Base-by-base conservation (phyloP, 225 moss, liverwort and hornwort genomes). In the Pleurozium schreberi region DNA sequence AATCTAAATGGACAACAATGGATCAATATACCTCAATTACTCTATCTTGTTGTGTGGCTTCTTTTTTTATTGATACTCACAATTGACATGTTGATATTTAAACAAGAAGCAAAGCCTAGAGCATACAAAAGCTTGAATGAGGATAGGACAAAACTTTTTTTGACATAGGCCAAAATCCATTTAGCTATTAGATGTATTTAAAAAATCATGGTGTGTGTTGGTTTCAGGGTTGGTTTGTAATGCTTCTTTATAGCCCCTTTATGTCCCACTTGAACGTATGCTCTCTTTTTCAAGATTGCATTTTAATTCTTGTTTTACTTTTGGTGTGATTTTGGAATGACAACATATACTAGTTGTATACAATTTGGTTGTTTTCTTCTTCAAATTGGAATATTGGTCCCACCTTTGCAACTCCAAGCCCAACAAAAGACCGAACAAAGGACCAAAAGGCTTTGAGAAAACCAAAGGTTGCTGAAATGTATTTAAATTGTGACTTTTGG, bases 51-150 rank as follows among this genome's bases (percentile, higher is more conserved):
- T 33, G n/a, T 20, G 0, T 42, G 15, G 3, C 27, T 15, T 70
- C 27, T 1, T 43, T 70, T 3, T 1, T 47, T 49, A 75, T 49
- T 50, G 20, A 11, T 75, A 75, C 3, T 75, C 1, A 33, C 19
- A 75, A 49, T 49, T 33, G 49, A 8, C 12, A 20, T 33, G 49
- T 31, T 33, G 31, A 49, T 49, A 49, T 75, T 75, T 20, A 19
- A 20, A 3, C 49, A 33, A 0, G 5, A 75, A 33, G 7, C 1
- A 0, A 25, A 33, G 20, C 8, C 12, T 75, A 33, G 1, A 75
- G 7, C 0, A 3, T 1, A 20, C 0, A 1, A 21, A 75, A 50
- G 8, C 2, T 50, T 21, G 20, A 25, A 33, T 2, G 75, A 34
- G 2, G 6, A 75, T 33, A 33, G 13, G 11, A 31, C 8, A 50